Base-by-base conservation (phyloP, 2,329 filamentous ascomycete genomes). In the Cladosporium velox region DNA sequence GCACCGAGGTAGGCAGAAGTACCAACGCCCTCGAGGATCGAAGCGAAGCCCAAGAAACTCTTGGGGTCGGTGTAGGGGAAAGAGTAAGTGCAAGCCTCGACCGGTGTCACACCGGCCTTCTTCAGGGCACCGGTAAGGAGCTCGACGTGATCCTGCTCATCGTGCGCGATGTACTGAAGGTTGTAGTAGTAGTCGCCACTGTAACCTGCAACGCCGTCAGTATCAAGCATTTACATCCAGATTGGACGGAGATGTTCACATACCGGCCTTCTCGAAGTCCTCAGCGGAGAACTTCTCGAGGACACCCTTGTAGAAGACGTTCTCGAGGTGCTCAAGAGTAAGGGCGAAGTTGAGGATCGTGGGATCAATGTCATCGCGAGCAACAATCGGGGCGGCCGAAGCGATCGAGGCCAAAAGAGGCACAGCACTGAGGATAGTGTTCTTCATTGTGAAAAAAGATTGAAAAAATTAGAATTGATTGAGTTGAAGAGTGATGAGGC, bases 1-100 rank as follows among this genome's bases (percentile, higher is more conserved):
- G 86, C 87, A 54, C 86, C 86, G 60, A 90, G 83, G 77, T 88
- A 88, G 24, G 85, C 85, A 28, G 81, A 84, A 55, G 86, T 83
- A 68, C 85, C 86, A 47, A 88, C 84, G 55, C 82, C 82, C 72
- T 88, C 86, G 34, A 88, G 80, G 58, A 87, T 77, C 11, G 79
- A 81, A 24, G 83, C 81, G 8, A 83, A 80, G 15, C 79, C 79
- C 12, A 87, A 72, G 78, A 88, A 88, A 21, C 77, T 77, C 66
- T 79, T 75, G 34, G 68, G 67, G 60, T 69, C 65, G 24, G 58
- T 65, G 66, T 69, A 68, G n/a, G 67, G 63, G 75, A 87, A 90
- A 57, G 77, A 72, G 78, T 89, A 90, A 0, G 75, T 83, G 76
- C 86, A 87, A 32, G 80, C 80, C n/a, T 77, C 72, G 35, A 88